Percentiles rank a stretch among this genome's conserved stretches.
Evolutionary conservation across 768 basidiomycete genomes (phyloP).

Genomic region (Russula brevipes): DNA sequence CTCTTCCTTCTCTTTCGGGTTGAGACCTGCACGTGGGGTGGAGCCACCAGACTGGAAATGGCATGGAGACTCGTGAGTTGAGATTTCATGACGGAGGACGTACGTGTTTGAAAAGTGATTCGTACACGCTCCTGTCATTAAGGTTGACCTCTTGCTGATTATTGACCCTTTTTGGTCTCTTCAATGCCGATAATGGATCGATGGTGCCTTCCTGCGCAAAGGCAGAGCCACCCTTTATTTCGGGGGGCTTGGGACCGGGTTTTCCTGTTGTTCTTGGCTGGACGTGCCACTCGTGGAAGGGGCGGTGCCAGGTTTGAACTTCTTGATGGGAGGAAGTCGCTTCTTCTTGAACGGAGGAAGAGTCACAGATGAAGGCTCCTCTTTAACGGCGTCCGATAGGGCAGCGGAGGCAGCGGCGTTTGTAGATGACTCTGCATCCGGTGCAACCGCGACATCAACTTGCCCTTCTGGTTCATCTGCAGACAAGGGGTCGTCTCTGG

Average conservation of each 20-base stretch:
- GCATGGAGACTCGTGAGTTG: background rate
- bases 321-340: conserved; percentile 24
- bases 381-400: conserved; percentile 12
- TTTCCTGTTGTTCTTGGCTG: conserved; percentile 6
- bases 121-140: conserved; percentile 25
- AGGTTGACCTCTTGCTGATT: conserved; percentile 26
- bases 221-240: conserved; percentile 5
- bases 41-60: conserved; percentile 20
- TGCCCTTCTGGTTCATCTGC: conserved; percentile 16
- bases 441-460: conserved; percentile 5
- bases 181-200: conserved; percentile 20
- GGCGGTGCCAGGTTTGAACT: conserved; percentile 18
- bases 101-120: conserved; percentile 27
- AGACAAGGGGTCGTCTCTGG: conserved; percentile 15
- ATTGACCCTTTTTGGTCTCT: conserved; percentile 22
- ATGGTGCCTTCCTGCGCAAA: conserved; percentile 2
- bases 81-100: conserved; percentile 9
- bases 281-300: conserved; percentile 7
- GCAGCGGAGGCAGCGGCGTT: conserved; percentile 4
- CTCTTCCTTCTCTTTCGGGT: conserved; percentile 29
- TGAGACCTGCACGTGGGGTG: conserved; percentile 27
- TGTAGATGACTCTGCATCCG: conserved; percentile 10
- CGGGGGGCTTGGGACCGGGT: background rate
- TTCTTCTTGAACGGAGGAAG: conserved; percentile 26
- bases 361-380: conserved; percentile 15